Percentiles rank a stretch among this genome's conserved stretches.
Conservation (phyloP, 495 filamentous ascomycete species). For the Symbiotaphrina buchneri region DNA sequence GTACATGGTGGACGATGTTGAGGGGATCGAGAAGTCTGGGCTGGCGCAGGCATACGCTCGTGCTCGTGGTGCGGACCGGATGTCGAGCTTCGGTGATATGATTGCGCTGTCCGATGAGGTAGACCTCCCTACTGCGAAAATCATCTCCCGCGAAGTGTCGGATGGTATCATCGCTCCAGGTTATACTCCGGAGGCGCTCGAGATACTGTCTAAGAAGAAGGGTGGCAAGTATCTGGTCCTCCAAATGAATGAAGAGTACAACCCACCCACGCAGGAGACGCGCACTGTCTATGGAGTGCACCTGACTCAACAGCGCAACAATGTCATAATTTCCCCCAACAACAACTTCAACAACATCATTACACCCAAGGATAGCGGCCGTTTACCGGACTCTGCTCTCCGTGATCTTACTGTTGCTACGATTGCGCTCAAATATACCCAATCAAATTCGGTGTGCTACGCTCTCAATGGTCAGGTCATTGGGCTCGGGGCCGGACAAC, state of each 20-base stretch:
- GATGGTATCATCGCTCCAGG: conserved; percentile 87
- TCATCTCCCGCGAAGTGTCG: conserved; percentile 92
- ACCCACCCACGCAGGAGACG: conserved; percentile 50
- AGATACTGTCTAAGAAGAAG: conserved; percentile 94
- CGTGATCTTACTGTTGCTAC: conserved; percentile 89
- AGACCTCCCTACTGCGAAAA: conserved; percentile 79
- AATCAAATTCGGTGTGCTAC: conserved; percentile 97
- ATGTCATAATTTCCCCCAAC: conserved; percentile 60
- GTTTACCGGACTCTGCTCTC: conserved; percentile 57
- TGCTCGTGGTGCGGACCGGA: conserved; percentile 83
- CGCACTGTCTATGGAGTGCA: conserved; percentile 76
- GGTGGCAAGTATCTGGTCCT: conserved; percentile 90
- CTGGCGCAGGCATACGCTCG: conserved; percentile 90
- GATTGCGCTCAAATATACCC: conserved; percentile 92
- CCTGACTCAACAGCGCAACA: conserved; percentile 77
- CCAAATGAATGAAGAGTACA: conserved; percentile 77
- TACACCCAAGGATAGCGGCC: conserved; percentile 50
- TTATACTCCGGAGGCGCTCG: conserved; percentile 64
- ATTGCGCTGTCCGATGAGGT: conserved; percentile 81
- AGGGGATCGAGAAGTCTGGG: conserved; percentile 57
- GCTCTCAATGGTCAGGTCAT: conserved; percentile 86
- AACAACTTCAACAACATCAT: conserved; percentile 67
- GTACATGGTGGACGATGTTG: conserved; percentile 94
- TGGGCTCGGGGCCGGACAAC: conserved; percentile 87
- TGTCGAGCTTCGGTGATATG: conserved; percentile 93